A percentile compares a stretch with the other conserved stretches of the same genome.
Conservation (phyloP, 257 asterid genomes). For the Solanum megistacrolobum region DNA sequence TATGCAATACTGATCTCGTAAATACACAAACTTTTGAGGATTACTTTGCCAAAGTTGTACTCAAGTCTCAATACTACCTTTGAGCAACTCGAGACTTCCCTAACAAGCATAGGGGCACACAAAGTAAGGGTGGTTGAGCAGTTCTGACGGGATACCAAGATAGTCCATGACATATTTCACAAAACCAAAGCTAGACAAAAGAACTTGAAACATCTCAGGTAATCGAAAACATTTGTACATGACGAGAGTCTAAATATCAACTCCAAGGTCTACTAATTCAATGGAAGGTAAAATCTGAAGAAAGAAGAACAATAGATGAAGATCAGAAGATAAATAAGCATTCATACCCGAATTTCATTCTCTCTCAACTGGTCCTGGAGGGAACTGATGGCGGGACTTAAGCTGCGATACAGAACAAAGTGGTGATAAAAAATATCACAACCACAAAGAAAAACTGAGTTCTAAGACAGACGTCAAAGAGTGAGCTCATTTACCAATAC, state of each 20-base stretch:
- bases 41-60: neutral
- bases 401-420: conserved; percentile 39
- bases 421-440: conserved; percentile 2
- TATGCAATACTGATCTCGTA: neutral
- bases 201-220: neutral
- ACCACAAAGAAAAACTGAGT: neutral
- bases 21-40: neutral
- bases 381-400: conserved; percentile 79
- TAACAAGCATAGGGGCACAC: neutral
- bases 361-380: conserved; percentile 90
- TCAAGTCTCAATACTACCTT: neutral
- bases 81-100: neutral
- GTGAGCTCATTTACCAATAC: conserved; percentile 49
- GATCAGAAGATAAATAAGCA: neutral
- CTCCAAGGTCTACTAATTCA: neutral
- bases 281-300: neutral
- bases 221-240: neutral
- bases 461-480: neutral
- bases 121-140: neutral
- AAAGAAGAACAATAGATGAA: neutral
- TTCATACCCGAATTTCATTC: conserved; percentile 75
- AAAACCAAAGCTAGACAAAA: neutral
- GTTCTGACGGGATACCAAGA: neutral
- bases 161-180: neutral
- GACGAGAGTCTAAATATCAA: neutral